Percentiles rank a stretch among this genome's conserved stretches.
phyloP scores from a whole-genome alignment of 2,329 filamentous ascomycete genomes.

The Mycosphaerelloides madeirae region DNA sequence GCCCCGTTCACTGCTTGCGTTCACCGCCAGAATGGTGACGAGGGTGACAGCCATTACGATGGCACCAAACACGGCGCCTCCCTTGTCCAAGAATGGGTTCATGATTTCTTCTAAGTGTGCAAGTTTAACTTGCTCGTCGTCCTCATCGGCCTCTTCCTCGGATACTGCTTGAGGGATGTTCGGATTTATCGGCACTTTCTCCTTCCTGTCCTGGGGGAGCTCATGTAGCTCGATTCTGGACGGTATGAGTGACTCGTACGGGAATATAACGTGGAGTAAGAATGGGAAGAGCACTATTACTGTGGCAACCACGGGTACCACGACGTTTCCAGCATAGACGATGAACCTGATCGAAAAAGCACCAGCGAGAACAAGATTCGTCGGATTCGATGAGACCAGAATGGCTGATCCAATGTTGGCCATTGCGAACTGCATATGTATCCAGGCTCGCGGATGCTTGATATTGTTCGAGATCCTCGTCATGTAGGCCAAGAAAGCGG shows the following conservation, averaged over 20 bases:
- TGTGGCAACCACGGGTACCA: constrained; percentile 66
- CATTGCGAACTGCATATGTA: constrained; percentile 65
- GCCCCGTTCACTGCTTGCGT: constrained; percentile 53
- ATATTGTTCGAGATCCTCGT: constrained; percentile 71
- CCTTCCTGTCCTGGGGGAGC: constrained; percentile 54
- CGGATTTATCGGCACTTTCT: constrained; percentile 60
- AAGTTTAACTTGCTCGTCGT: constrained; percentile 50
- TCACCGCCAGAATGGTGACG: constrained; percentile 60
- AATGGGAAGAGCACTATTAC: constrained; percentile 65
- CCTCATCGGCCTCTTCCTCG: constrained; percentile 42
- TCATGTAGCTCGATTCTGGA: constrained; percentile 63
- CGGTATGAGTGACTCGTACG: constrained; percentile 60
- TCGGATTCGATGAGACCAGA: constrained; percentile 72
- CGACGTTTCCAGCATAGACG: constrained; percentile 71
- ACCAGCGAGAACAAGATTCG: constrained; percentile 68
- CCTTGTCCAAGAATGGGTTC: constrained; percentile 68
- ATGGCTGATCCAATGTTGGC: constrained; percentile 72
- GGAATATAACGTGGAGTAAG: constrained; percentile 65
- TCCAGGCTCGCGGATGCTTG: constrained; percentile 66
- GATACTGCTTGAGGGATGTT: constrained; percentile 54
- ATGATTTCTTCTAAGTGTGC: constrained; percentile 65
- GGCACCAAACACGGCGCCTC: constrained; percentile 60
- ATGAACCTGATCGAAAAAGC: constrained; percentile 70
- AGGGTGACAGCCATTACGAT: constrained; percentile 64
- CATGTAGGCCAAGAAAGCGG: constrained; percentile 72